phyloP scores from a whole-genome alignment of 129 eudicot species.

The Centrapalus pauciflorus region DNA sequence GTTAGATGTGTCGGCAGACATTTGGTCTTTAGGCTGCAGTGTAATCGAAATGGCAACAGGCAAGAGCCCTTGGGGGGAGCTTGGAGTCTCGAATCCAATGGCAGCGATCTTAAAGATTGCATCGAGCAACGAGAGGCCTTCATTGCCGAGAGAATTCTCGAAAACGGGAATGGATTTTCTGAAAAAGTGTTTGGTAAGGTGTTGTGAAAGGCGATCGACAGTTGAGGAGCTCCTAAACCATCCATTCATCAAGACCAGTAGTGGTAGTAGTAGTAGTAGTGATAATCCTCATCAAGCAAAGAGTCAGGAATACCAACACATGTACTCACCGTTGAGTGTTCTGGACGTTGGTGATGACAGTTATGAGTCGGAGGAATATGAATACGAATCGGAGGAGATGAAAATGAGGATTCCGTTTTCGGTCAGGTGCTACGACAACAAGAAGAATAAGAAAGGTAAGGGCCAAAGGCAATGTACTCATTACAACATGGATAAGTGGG shows the following conservation, averaged over 20 bases:
- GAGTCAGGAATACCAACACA: constrained; percentile 14
- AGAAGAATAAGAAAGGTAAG: constrained; percentile 10
- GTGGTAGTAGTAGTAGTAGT: too few species aligned
- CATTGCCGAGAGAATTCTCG: constrained; percentile 41
- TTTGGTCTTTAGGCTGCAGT: constrained; percentile 85
- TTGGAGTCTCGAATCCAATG: constrained; percentile 34
- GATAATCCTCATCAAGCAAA: too few species aligned
- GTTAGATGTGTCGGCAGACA: constrained; percentile 49
- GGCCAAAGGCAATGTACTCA: constrained; percentile 17
- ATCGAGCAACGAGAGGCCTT: constrained; percentile 36
- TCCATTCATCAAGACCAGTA: constrained; percentile 52
- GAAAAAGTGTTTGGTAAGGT: constrained; percentile 49
- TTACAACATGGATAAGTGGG: constrained; percentile 39
- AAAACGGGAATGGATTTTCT: constrained; percentile 59
- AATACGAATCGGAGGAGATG: constrained; percentile 18
- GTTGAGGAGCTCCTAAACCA: constrained; percentile 44
- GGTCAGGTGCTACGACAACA: constrained; percentile 14
- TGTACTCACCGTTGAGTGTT: constrained; percentile 53
- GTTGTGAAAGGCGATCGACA: constrained; percentile 40
- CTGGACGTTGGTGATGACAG: constrained; percentile 36
- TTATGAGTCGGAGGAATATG: constrained; percentile 26
- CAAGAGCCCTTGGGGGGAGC: constrained; percentile 47
- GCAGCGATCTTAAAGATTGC: constrained; percentile 53
- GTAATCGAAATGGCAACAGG: constrained; percentile 82
- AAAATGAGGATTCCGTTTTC: constrained; percentile 27